Evolutionary conservation across 148 eudicot genomes (phyloP), one percentile per base, ranked within the genome.

Genomic region (Camellia lanceoleosa): DNA sequence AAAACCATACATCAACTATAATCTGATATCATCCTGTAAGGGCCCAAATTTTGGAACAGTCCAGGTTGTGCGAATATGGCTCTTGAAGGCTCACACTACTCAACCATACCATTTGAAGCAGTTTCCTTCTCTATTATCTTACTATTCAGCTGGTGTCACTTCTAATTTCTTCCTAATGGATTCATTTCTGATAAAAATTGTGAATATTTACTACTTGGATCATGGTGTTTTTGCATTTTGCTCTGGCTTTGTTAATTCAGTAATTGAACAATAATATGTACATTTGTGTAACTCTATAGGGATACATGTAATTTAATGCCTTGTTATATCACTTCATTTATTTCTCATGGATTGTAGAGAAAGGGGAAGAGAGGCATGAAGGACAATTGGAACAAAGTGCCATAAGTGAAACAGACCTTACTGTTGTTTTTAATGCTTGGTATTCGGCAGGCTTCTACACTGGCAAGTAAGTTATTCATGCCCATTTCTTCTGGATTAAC

Each of bases 371-470:
- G 76, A 80, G 56, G 38, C 41, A 14, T 68, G 73, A 61, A 70
- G 72, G 23, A 76, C 83, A 68, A 62, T 10, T 16, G 49, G 84
- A 77, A 75, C 74, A 80, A 79, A 82, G 80, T 81, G 42, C 78
- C 15, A 78, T 77, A 20, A 68, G 82, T 75, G 88, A 81, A 77
- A 90, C 97, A 16, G 94, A 91, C 89, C 88, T 95, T 75, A 84
- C 82, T 77, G 88, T 49, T 78, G 96, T 95, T 73, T 73, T 93
- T 80, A 91, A 83, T 83, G 93, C 98, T 79, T 95, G 98, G 97
- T 95, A 89, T 83, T 83, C 91, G 76, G 98, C 96, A 1, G 98
- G 98, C 14, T 84, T 95, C 80, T 85, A 95, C 87, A 95, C 98
- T 81, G 97, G 96, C 86, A 95, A 91, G 98, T 95, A 85, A 95